A percentile compares a stretch with the other conserved stretches of the same genome.
These are phyloP conservation scores for Ophiostoma triangulosporum DNA, from an alignment of 2,329 filamentous ascomycete species.

Conservation along the genomic window DNA sequence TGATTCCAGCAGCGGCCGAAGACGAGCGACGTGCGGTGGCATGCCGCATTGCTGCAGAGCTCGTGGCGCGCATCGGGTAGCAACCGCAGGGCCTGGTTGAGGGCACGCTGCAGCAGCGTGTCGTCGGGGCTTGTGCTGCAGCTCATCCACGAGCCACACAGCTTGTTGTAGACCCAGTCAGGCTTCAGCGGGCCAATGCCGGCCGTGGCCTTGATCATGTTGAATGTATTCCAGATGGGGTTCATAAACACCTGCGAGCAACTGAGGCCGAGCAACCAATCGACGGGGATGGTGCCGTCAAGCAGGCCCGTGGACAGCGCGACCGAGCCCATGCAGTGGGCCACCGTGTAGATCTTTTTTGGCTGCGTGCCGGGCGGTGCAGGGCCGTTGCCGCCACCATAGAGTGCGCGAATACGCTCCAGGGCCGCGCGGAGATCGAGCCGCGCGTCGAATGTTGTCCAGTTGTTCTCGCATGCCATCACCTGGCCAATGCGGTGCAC, in stretches of 20 bases:
- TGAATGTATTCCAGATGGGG: slow-evolving; percentile 41
- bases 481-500: slow-evolving; percentile 45
- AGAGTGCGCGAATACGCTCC: slow-evolving; percentile 33
- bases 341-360: slow-evolving; percentile 39
- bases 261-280: slow-evolving; percentile 44
- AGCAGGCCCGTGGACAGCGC: slow-evolving; percentile 45
- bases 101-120: slow-evolving; percentile 31
- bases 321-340: slow-evolving; percentile 52
- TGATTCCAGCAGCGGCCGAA: slow-evolving; percentile 55
- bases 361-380: slow-evolving; percentile 7
- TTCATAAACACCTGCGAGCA: slow-evolving; percentile 52
- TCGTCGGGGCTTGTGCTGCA: slow-evolving; percentile 35
- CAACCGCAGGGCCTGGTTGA: slow-evolving; percentile 45
- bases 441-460: slow-evolving; percentile 46
- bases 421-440: slow-evolving; percentile 45
- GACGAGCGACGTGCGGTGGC: slow-evolving; percentile 45
- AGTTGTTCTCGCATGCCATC: slow-evolving; percentile 34
- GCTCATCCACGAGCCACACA: slow-evolving; percentile 42
- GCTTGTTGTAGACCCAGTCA: slow-evolving; percentile 33
- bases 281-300: slow-evolving; percentile 43
- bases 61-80: slow-evolving; percentile 41
- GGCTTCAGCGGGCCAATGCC: slow-evolving; percentile 28
- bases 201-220: slow-evolving; percentile 40
- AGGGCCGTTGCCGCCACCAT: slow-evolving; percentile 17
- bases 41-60: slow-evolving; percentile 46